Percentiles rank a stretch among this genome's conserved stretches.
phyloP scores from a whole-genome alignment of 1,139 yeast genomes.

The Debaryomyces robertsiae region DNA sequence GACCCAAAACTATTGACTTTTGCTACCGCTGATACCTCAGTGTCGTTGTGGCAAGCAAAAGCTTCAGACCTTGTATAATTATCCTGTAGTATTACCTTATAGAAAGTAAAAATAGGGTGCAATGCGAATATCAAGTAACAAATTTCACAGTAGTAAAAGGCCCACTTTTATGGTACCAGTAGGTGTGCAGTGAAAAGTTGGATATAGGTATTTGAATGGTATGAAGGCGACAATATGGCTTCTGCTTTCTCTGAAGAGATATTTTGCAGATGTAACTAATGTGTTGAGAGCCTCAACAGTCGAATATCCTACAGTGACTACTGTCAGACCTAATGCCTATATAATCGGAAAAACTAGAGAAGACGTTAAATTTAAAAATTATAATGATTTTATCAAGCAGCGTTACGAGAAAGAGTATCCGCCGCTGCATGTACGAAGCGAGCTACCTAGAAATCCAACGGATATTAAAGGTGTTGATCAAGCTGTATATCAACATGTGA shows the following conservation, averaged over 20 bases:
- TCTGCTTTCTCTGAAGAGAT: neutral
- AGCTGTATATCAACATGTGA: slow-evolving; percentile 22
- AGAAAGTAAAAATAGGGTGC: neutral
- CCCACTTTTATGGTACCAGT: too few species aligned
- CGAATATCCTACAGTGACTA: too few species aligned
- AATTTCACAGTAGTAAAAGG: neutral
- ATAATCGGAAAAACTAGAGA: neutral
- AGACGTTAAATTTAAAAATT: neutral
- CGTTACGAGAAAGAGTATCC: slow-evolving; percentile 6
- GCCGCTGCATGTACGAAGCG: slow-evolving; percentile 14
- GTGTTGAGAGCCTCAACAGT: neutral
- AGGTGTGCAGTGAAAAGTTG: too few species aligned
- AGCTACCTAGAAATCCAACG: slow-evolving; percentile 31
- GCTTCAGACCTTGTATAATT: slow-evolving; percentile 1
- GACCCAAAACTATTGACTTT: slow-evolving; percentile 77
- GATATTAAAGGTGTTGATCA: slow-evolving; percentile 45
- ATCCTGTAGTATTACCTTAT: neutral
- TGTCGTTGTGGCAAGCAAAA: slow-evolving; percentile 43
- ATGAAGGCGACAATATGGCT: too few species aligned
- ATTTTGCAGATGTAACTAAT: neutral
- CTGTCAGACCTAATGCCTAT: neutral
- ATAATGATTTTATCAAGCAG: neutral
- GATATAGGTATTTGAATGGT: too few species aligned
- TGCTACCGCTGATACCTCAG: slow-evolving; percentile 76
- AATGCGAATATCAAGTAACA: slow-evolving; percentile 3